Conservation (phyloP, 78 protist genomes). For the Dictyostelium intermedium region DNA sequence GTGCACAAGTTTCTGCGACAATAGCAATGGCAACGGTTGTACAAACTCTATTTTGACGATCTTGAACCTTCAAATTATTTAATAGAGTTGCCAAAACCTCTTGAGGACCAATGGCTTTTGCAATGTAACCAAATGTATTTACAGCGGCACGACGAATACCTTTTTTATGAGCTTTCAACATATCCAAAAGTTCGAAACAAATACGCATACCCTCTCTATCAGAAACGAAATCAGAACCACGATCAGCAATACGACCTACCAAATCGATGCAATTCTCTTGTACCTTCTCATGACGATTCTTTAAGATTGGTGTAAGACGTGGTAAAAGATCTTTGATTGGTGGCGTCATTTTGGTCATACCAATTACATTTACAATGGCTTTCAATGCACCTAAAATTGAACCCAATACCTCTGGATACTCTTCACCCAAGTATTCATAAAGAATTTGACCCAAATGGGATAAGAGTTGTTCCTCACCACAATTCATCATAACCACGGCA, state of each 20-base stretch:
- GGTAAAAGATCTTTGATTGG: slow-evolving; percentile 97
- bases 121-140: slow-evolving; percentile 98
- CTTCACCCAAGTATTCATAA: slow-evolving; percentile 98
- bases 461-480: slow-evolving; percentile 94
- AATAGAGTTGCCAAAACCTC: slow-evolving; percentile 98
- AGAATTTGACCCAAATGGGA: slow-evolving; percentile 94
- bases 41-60: slow-evolving; percentile 98
- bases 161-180: slow-evolving; percentile 97
- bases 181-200: slow-evolving; percentile 98
- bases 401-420: slow-evolving; percentile 99
- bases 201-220: slow-evolving; percentile 99
- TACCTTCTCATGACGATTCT: slow-evolving; percentile 98
- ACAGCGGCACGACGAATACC: slow-evolving; percentile 97
- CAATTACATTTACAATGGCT: slow-evolving; percentile 95
- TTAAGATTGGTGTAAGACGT: slow-evolving; percentile 96
- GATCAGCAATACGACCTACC: slow-evolving; percentile 98
- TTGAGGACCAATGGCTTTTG: slow-evolving; percentile 98
- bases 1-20: slow-evolving; percentile 98
- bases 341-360: slow-evolving; percentile 97
- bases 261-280: slow-evolving; percentile 97
- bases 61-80: slow-evolving; percentile 98
- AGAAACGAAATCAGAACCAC: slow-evolving; percentile 92
- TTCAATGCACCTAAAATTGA: slow-evolving; percentile 95
- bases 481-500: slow-evolving; percentile 93
- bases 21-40: slow-evolving; percentile 99